Evolutionary conservation across 768 basidiomycete genomes (phyloP).

Genomic region (Dendrothele bispora): DNA sequence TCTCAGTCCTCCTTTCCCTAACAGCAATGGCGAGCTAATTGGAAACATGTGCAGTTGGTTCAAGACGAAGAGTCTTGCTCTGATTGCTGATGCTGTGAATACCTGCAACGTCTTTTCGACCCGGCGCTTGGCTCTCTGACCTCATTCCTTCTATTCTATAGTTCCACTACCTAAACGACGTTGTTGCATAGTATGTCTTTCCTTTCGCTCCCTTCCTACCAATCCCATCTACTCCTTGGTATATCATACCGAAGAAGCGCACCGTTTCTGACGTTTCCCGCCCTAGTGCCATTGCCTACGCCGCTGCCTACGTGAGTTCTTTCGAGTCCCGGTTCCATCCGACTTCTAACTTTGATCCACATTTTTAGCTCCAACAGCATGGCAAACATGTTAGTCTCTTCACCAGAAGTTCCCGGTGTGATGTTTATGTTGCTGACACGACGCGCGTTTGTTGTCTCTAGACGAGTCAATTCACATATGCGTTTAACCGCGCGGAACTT

Average conservation of each 20-base stretch:
- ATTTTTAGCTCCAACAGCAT: constrained; percentile 40
- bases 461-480: constrained; percentile 53
- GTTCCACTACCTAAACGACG: constrained; percentile 59
- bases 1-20: constrained; percentile 1
- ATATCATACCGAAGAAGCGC: not conserved
- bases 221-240: too few relatives aligned
- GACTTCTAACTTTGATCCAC: not conserved
- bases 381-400: too few relatives aligned
- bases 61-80: constrained; percentile 52
- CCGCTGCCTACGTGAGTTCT: constrained; percentile 42
- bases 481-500: constrained; percentile 55
- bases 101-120: not conserved
- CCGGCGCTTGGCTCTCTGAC: constrained; percentile 6
- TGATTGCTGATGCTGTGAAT: constrained; percentile 54
- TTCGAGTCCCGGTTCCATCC: not conserved
- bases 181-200: constrained; percentile 43
- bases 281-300: constrained; percentile 46
- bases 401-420: too few relatives aligned
- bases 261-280: not conserved
- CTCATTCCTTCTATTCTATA: constrained; percentile 25
- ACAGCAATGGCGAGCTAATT: not conserved
- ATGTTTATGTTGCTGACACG: too few relatives aligned
- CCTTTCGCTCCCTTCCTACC: not conserved
- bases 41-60: constrained; percentile 39
- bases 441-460: too few relatives aligned